Percentiles rank a stretch among this genome's conserved stretches.
Conservation (phyloP, 2,329 filamentous ascomycete genomes). For the Truncatella angustata region DNA sequence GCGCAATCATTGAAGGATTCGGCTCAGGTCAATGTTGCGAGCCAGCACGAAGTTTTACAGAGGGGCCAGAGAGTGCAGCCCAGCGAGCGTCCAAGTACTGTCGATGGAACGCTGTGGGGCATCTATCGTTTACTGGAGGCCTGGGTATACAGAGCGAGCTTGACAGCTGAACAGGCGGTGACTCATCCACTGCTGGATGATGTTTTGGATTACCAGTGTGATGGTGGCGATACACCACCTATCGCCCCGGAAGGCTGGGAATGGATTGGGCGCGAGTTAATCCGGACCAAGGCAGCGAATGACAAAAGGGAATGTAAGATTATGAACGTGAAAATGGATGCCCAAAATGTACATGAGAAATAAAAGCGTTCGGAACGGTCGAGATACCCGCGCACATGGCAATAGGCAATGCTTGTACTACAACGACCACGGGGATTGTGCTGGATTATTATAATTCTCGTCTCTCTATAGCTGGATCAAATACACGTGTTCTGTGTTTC, state of each 20-base stretch:
- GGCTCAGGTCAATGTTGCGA: background rate
- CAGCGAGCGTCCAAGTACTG: background rate
- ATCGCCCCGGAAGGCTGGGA: background rate
- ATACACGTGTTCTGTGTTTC: too few species aligned
- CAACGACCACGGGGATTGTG: too few species aligned
- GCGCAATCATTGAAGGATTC: background rate
- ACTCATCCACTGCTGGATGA: background rate
- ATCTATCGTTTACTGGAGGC: background rate
- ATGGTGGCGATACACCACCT: background rate
- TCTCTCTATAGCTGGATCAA: too few species aligned
- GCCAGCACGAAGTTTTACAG: background rate
- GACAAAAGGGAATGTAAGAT: background rate
- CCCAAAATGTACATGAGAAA: background rate
- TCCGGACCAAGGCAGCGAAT: background rate
- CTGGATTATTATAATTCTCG: too few species aligned
- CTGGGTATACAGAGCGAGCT: background rate
- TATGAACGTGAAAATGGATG: background rate
- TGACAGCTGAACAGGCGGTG: background rate
- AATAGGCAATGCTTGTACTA: too few species aligned
- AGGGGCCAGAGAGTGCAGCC: background rate
- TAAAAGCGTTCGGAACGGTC: background rate
- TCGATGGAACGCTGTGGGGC: background rate
- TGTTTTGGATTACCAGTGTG: conserved; percentile 1
- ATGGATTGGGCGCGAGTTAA: background rate
- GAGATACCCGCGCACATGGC: background rate